Evolutionary conservation across 2,329 filamentous ascomycete species (phyloP).

Genomic region (Dactylonectria macrodidyma): DNA sequence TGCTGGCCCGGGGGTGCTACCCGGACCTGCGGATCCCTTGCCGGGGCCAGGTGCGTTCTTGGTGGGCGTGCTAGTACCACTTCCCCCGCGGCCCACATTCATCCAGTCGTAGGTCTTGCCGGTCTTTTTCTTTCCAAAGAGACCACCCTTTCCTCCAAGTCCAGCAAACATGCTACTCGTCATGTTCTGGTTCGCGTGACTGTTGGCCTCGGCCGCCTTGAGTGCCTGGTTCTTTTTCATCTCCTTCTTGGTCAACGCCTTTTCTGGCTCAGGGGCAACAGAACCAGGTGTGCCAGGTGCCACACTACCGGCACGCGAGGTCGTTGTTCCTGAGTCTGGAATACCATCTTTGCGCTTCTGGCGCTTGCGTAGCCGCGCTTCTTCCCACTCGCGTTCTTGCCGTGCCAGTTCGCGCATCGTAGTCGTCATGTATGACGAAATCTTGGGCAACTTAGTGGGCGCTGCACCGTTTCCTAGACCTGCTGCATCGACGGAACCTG

Average conservation of each 20-base stretch:
- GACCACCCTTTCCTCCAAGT: conserved; percentile 73
- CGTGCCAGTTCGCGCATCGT: conserved; percentile 74
- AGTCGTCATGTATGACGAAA: conserved; percentile 65
- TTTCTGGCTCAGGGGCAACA: conserved; percentile 75
- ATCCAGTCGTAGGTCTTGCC: conserved; percentile 84
- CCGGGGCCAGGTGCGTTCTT: conserved; percentile 53
- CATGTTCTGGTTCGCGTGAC: conserved; percentile 85
- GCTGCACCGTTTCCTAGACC: conserved; percentile 57
- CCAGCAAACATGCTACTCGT: conserved; percentile 82
- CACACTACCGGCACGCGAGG: conserved; percentile 69
- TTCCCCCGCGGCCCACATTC: conserved; percentile 67
- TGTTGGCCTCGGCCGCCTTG: conserved; percentile 82
- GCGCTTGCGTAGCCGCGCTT: conserved; percentile 78
- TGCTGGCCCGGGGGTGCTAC: conserved; percentile 49
- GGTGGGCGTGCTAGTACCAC: conserved; percentile 68
- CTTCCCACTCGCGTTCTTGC: conserved; percentile 80
- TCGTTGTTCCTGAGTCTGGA: conserved; percentile 62
- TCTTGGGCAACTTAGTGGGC: conserved; percentile 63
- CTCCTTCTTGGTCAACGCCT: conserved; percentile 90
- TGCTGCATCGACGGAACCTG: conserved; percentile 59
- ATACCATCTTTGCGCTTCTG: conserved; percentile 74
- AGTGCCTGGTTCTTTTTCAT: conserved; percentile 81
- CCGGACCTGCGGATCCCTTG: conserved; percentile 51
- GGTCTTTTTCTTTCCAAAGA: conserved; percentile 73
- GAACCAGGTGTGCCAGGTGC: conserved; percentile 74